phyloP scores from a whole-genome alignment of 2,329 filamentous ascomycete species.

The Ceratocystis cacaofunesta region DNA sequence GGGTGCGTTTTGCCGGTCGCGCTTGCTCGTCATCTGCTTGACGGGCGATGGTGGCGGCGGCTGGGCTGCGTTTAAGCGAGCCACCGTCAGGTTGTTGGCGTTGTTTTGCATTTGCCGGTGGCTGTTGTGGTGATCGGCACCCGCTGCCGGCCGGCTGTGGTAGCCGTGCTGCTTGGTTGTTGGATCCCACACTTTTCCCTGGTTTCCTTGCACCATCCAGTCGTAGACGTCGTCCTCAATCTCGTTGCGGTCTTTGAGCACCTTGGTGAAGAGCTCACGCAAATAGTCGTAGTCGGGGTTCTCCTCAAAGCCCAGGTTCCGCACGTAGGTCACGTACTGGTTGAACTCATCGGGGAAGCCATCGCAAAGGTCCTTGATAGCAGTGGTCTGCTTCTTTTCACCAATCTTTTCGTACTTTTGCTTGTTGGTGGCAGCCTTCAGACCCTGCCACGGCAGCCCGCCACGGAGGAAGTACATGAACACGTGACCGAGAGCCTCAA shows the following conservation, averaged over 20 bases:
- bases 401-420: conserved; percentile 99
- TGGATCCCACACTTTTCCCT: conserved; percentile 74
- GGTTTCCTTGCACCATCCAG: conserved; percentile 83
- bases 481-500: conserved; percentile 70
- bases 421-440: conserved; percentile 66
- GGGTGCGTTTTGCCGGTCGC: conserved; percentile 61
- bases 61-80: conserved; percentile 89
- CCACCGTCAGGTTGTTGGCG: conserved; percentile 54
- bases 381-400: conserved; percentile 98
- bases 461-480: conserved; percentile 64
- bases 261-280: conserved; percentile 88
- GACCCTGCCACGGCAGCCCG: conserved; percentile 55
- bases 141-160: conserved; percentile 23
- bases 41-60: conserved; percentile 75
- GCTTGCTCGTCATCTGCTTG: conserved; percentile 64
- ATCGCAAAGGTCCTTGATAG: conserved; percentile 92
- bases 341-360: conserved; percentile 94
- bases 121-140: conserved; percentile 51
- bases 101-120: conserved; percentile 61
- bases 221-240: conserved; percentile 98
- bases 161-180: conserved; percentile 48
- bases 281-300: conserved; percentile 97
- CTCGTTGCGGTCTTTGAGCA: conserved; percentile 83
- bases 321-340: conserved; percentile 93
- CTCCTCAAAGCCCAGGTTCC: conserved; percentile 95